A percentile compares a stretch with the other conserved stretches of the same genome.
phyloP scores from a whole-genome alignment of 768 basidiomycete species.

The Termitomyces sp. region DNA sequence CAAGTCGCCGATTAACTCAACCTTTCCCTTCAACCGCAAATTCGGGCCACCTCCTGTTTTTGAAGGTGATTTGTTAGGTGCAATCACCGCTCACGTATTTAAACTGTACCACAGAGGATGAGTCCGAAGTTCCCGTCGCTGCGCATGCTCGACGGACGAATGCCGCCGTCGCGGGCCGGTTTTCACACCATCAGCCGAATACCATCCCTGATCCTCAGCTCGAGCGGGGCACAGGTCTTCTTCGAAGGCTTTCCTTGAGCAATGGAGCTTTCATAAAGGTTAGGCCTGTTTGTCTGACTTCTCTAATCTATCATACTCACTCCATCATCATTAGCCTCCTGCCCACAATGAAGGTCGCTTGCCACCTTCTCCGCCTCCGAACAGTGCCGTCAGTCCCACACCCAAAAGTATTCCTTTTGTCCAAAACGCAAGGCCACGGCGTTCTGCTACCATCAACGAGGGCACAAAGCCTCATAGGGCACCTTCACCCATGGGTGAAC shows the following conservation, averaged over 20 bases:
- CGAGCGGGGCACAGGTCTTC: constrained; percentile 65
- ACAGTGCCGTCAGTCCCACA: constrained; percentile 39
- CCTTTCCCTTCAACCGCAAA: constrained; percentile 59
- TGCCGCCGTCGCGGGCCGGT: constrained; percentile 46
- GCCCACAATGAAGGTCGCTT: constrained; percentile 22
- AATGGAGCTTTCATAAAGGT: constrained; percentile 52
- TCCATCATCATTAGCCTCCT: constrained; percentile 19
- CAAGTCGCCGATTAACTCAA: constrained; percentile 36
- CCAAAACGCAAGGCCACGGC: constrained; percentile 35
- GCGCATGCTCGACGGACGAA: constrained; percentile 60
- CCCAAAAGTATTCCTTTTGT: constrained; percentile 22
- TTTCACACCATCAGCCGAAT: constrained; percentile 36
- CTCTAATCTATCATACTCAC: constrained; percentile 7
- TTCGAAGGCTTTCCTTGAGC: constrained; percentile 73
- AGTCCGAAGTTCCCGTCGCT: constrained; percentile 35
- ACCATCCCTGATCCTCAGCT: constrained; percentile 42
- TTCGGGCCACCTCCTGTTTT: constrained; percentile 50
- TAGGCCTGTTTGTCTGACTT: constrained; percentile 18
- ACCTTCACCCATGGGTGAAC: constrained; percentile 87
- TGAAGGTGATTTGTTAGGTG: constrained; percentile 44
- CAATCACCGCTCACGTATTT: not conserved
- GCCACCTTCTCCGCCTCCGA: constrained; percentile 45
- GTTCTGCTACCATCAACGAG: constrained; percentile 56
- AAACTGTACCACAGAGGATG: constrained; percentile 29
- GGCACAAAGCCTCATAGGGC: constrained; percentile 53